Evolutionary conservation across 345 rosid species (phyloP).

Genomic region (Aquilaria sinensis): DNA sequence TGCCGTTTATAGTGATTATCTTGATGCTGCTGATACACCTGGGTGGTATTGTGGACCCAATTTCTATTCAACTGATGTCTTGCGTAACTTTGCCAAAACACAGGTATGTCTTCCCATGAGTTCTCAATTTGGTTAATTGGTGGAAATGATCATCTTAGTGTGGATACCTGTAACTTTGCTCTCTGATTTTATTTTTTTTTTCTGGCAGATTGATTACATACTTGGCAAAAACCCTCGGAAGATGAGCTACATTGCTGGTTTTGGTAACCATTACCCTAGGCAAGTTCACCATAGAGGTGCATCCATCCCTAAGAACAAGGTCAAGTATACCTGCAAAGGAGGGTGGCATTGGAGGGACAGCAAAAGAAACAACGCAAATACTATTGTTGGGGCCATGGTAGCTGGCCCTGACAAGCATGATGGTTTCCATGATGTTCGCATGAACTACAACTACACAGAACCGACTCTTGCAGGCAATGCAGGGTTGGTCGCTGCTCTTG

Average conservation of each 20-base stretch:
- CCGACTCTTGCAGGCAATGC: slow-evolving; percentile 96
- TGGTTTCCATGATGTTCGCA: slow-evolving; percentile 79
- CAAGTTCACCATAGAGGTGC: slow-evolving; percentile 94
- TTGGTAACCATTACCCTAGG: slow-evolving; percentile 67
- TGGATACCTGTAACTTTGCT: slow-evolving; percentile 5
- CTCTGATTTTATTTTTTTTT: background rate
- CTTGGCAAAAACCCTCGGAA: slow-evolving; percentile 91
- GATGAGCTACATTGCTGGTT: slow-evolving; percentile 93
- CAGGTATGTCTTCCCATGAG: slow-evolving; percentile 45
- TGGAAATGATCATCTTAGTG: slow-evolving; percentile 1
- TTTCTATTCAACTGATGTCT: slow-evolving; percentile 59
- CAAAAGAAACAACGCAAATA: slow-evolving; percentile 77
- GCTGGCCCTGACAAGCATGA: slow-evolving; percentile 95
- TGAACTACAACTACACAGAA: slow-evolving; percentile 91
- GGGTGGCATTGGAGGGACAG: slow-evolving; percentile 98
- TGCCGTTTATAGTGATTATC: slow-evolving; percentile 72
- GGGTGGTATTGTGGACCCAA: slow-evolving; percentile 97
- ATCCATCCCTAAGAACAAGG: slow-evolving; percentile 80
- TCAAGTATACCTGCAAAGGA: slow-evolving; percentile 82
- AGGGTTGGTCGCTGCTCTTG: slow-evolving; percentile 87
- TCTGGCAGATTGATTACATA: slow-evolving; percentile 73
- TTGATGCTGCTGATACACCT: slow-evolving; percentile 94
- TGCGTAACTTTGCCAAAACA: slow-evolving; percentile 76
- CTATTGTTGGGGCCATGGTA: slow-evolving; percentile 92
- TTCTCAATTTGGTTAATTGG: background rate